Percentiles rank a stretch among this genome's conserved stretches.
Evolutionary conservation across 140 eudicot species (phyloP).

Genomic region (Flaveria floridana): DNA sequence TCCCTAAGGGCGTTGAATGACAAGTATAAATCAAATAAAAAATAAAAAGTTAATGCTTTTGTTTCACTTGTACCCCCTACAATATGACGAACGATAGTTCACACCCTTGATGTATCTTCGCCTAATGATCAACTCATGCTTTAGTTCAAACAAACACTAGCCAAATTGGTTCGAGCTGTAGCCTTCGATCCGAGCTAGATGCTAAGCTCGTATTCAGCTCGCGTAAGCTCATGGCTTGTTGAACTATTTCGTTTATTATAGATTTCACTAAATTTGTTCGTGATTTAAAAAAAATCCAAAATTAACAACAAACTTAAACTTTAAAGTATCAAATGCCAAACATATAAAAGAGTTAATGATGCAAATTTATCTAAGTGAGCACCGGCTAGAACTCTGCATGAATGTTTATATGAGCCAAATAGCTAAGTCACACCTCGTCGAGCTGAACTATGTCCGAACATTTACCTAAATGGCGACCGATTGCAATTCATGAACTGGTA

Average conservation of each 20-base stretch:
- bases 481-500: neutral
- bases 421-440: no score
- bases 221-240: neutral
- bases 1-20: slow-evolving; percentile 21
- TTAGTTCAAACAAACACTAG: neutral
- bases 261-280: no score
- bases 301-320: neutral
- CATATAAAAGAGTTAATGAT: neutral
- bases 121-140: neutral
- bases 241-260: neutral
- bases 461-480: no score
- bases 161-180: neutral
- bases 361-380: neutral
- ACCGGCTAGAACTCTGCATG: neutral
- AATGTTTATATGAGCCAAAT: neutral
- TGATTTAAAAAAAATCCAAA: neutral
- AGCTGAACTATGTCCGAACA: no score
- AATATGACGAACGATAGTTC: neutral
- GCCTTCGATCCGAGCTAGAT: neutral
- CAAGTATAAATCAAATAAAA: neutral
- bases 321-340: neutral
- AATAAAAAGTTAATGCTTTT: neutral
- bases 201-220: neutral
- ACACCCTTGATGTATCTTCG: neutral
- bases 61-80: slow-evolving; percentile 4